Evolutionary conservation across 2,329 filamentous ascomycete species (phyloP), one percentile per base, ranked within the genome.

Genomic region (Epichloe typhina): DNA sequence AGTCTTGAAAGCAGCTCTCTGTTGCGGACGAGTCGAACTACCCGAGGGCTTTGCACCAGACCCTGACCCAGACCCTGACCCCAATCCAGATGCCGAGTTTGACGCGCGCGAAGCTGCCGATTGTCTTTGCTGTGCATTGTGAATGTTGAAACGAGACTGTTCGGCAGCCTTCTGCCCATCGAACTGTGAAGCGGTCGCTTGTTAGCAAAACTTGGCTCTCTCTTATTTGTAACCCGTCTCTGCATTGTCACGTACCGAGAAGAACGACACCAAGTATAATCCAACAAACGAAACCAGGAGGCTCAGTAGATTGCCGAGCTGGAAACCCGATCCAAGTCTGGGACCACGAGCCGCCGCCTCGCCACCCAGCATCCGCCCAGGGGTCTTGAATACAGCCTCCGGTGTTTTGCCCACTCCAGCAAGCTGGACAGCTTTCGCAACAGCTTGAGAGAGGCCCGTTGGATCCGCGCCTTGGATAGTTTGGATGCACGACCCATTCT

Each of bases 401-500:
- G 71, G 73, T 2, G 66, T 59, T 5, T 70, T 64, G 1, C 64
- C 66, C n/a, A 63, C 64, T 7, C 68, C 68, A 4, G 67, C 66
- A 17, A 83, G 69, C 63, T 78, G 79, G 48, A 81, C 71, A 3
- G 79, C 80, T 64, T 85, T 85, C 60, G 84, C 82, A 56, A 96
- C 83, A 23, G 86, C 87, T 51, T 81, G 76, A 37, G 82, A 84
- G 42, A 98, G 80, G 48, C 81, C 83, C 11, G 82, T 75, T 1
- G 83, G 79, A 70, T 95, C 86, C 36, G 90, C 89, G 59, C 93
- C 93, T 61, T 79, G 77, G 62, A 95, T 82, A 35, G 85, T 89
- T 57, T 87, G 78, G 62, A 86, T 76, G 60, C 84, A 80, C 56
- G 77, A 73, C 59, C 84, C 83, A 63, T 80, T 81, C 70, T 87